phyloP scores from a whole-genome alignment of 192 early-diverging fungal genomes.

The Backusella circina region DNA sequence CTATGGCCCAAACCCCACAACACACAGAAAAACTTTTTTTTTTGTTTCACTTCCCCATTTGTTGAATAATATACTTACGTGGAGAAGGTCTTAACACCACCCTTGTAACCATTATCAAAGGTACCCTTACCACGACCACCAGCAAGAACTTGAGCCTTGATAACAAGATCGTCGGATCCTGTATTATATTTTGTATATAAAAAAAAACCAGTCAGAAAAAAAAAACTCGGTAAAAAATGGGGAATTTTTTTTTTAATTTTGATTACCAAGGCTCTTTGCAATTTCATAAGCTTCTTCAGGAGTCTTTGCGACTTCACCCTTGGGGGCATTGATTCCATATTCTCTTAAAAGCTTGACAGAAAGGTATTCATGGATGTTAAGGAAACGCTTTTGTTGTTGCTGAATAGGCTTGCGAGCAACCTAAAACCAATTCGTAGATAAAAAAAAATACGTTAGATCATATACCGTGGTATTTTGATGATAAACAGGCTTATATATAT shows the following conservation, averaged over 20 bases:
- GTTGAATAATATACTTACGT: constrained; percentile 57
- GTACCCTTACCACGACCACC: constrained; percentile 98
- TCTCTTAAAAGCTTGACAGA: constrained; percentile 89
- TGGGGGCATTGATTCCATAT: constrained; percentile 90
- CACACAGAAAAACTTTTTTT: neutral
- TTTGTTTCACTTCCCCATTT: neutral
- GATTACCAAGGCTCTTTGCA: constrained; percentile 74
- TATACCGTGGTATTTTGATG: neutral
- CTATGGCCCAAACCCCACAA: neutral
- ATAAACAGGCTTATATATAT: neutral
- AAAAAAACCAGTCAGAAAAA: neutral
- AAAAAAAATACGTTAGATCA: neutral
- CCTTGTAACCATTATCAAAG: constrained; percentile 94
- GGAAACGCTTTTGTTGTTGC: constrained; percentile 73
- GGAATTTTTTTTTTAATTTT: constrained; percentile 1
- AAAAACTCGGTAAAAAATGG: neutral
- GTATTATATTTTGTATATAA: neutral
- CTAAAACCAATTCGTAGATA: neutral
- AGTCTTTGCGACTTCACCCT: constrained; percentile 83
- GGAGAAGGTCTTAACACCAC: constrained; percentile 91
- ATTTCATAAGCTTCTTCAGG: constrained; percentile 84
- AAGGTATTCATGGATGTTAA: constrained; percentile 97
- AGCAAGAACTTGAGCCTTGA: constrained; percentile 80
- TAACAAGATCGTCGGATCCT: constrained; percentile 33
- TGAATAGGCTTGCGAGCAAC: constrained; percentile 22